Evolutionary conservation across 2,329 filamentous ascomycete species (phyloP).

Genomic region (Aspergillus cejpii): DNA sequence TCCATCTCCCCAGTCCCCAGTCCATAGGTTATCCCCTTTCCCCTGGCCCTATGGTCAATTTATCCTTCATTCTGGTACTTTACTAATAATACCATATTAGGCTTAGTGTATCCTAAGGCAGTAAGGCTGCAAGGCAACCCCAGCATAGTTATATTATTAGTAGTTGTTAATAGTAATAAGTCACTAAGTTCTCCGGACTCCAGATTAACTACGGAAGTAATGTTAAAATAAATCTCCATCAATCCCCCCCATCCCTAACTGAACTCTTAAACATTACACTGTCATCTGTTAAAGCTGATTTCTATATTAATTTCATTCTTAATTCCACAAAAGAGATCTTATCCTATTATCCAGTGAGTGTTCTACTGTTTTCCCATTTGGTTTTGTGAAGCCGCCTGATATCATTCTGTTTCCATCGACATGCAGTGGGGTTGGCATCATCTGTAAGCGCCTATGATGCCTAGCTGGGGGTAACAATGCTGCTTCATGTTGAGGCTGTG

Average conservation of each 20-base stretch:
- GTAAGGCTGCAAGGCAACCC: not conserved
- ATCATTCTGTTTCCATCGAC: slow-evolving; percentile 7
- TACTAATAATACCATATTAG: not conserved
- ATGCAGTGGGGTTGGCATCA: slow-evolving; percentile 15
- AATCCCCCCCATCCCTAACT: slow-evolving; percentile 8
- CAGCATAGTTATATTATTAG: not conserved
- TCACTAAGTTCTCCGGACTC: too few species aligned
- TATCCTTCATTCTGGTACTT: not conserved
- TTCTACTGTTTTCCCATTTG: not conserved
- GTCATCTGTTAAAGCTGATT: not conserved
- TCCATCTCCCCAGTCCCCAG: too few species aligned
- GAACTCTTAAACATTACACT: not conserved
- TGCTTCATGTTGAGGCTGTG: slow-evolving; percentile 4
- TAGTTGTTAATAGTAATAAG: not conserved
- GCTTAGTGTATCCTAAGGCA: not conserved
- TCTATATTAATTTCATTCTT: not conserved
- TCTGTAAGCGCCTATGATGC: slow-evolving; percentile 7
- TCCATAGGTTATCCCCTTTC: too few species aligned
- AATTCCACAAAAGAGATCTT: not conserved
- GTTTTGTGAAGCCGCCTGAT: not conserved
- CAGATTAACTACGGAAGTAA: too few species aligned
- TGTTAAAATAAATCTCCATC: slow-evolving; percentile 14
- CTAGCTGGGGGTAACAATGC: slow-evolving; percentile 5
- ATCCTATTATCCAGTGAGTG: slow-evolving; percentile 11
- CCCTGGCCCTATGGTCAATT: too few species aligned